Conservation (phyloP, 176 grass and related monocot genomes). For the Chloris gayana region DNA sequence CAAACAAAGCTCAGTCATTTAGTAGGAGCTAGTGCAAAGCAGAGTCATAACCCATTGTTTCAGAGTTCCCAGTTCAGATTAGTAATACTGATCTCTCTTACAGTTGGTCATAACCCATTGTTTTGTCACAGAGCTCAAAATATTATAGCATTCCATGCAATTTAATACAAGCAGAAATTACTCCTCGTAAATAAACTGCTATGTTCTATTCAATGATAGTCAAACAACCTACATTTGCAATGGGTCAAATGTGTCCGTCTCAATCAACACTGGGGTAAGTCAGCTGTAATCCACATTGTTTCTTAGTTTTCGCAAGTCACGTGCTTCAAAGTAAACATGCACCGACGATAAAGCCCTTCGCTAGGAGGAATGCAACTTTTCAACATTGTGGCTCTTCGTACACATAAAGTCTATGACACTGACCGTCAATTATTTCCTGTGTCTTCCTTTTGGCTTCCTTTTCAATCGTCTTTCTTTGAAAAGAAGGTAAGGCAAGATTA, state of each 20-base stretch:
- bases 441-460: constrained; percentile 14
- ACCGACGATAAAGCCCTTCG: not conserved
- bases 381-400: not conserved
- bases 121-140: not conserved
- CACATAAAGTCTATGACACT: not conserved
- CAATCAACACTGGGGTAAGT: not conserved
- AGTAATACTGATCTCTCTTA: not conserved
- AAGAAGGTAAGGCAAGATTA: constrained; percentile 3
- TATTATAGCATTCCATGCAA: not conserved
- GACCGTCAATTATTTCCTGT: not conserved
- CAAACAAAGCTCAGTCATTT: not conserved
- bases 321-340: not conserved
- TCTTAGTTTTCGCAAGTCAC: too few relatives aligned
- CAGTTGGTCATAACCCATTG: not conserved
- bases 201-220: not conserved
- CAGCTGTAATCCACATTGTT: not conserved
- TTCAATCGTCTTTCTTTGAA: not conserved
- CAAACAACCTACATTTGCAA: not conserved
- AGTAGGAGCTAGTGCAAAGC: not conserved
- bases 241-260: too few relatives aligned
- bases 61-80: not conserved
- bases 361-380: not conserved
- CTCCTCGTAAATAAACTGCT: not conserved
- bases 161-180: not conserved
- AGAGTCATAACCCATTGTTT: not conserved